These are phyloP conservation scores for Dryadomyces sulphureus DNA, from an alignment of 2,329 filamentous ascomycete genomes.

Conservation along the genomic window DNA sequence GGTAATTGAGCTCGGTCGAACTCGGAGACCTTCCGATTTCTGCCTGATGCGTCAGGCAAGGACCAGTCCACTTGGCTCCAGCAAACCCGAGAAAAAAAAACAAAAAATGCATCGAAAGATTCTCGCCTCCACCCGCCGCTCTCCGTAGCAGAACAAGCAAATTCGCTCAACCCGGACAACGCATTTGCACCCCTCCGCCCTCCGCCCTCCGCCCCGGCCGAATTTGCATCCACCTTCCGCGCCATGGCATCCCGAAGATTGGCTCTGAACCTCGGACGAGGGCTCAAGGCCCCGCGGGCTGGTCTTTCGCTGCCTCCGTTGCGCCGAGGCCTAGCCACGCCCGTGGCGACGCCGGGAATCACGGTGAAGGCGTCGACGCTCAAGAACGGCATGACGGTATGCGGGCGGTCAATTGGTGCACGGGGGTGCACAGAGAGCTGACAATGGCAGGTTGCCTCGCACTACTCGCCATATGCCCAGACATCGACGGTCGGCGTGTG, in stretches of 20 bases:
- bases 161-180: constrained; percentile 33
- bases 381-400: constrained; percentile 92
- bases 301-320: constrained; percentile 67
- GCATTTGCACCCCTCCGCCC: constrained; percentile 12
- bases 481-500: constrained; percentile 97
- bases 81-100: constrained; percentile 8
- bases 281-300: constrained; percentile 67
- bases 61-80: constrained; percentile 7
- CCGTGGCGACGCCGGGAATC: constrained; percentile 45
- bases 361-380: constrained; percentile 94
- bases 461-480: constrained; percentile 96
- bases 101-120: constrained; percentile 19
- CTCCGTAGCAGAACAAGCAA: constrained; percentile 4
- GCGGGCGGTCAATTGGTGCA: constrained; percentile 18
- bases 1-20: constrained; percentile 5
- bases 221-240: constrained; percentile 18
- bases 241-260: constrained; percentile 94
- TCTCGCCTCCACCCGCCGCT: constrained; percentile 8
- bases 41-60: constrained; percentile 10
- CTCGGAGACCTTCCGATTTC: background rate
- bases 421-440: constrained; percentile 22
- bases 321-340: constrained; percentile 80
- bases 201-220: constrained; percentile 23
- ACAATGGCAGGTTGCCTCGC: constrained; percentile 71
- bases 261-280: constrained; percentile 84